Base-by-base conservation (phyloP, 208 protist genomes). In the Sergeia podlipaevii region DNA sequence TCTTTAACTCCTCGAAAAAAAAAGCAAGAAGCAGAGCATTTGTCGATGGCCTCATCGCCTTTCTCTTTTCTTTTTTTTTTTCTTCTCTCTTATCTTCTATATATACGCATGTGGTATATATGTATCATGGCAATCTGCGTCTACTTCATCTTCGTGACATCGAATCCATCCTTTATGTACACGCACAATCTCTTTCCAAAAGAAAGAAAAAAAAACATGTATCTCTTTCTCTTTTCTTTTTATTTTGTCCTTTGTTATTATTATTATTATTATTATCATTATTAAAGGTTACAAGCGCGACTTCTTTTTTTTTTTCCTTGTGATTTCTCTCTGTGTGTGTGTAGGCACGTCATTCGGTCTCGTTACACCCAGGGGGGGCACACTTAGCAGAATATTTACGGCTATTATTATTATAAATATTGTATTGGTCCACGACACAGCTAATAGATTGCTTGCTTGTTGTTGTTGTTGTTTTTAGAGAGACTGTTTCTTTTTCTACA, bases 141-240 rank as follows among this genome's bases (percentile, higher is more conserved):
- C 41, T 52, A 49, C 20, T 23, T 34, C 20, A 24, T 5, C 11
- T 13, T 24, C 3, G 39, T 26, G 7, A 6, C 8, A 7, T 28
- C 18, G 7, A 49, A n/a, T n/a, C n/a, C n/a, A n/a, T n/a, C n/a
- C n/a, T n/a, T n/a, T n/a, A n/a, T n/a, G n/a, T n/a, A n/a, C n/a
- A 49, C n/a, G 26, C 21, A n/a, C 30, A 18, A 15, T 13, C 21
- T 36, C 37, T 30, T 8, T 38, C 29, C 29, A 37, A 55, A 51
- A 28, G 52, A 3, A 61, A 15, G 27, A 15, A 50, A 50, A 63
- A 55, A 63, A 53, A 50, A 41, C 4, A 45, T 32, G 38, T 59
- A 13, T 6, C 6, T 41, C 50, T 18, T 52, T 18, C 50, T 59
- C 5, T 49, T 8, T n/a, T 30, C 44, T 32, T 20, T 32, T 20